Base-by-base conservation (phyloP, 2,329 filamentous ascomycete genomes). In the Cladosporium sphaerospermum region DNA sequence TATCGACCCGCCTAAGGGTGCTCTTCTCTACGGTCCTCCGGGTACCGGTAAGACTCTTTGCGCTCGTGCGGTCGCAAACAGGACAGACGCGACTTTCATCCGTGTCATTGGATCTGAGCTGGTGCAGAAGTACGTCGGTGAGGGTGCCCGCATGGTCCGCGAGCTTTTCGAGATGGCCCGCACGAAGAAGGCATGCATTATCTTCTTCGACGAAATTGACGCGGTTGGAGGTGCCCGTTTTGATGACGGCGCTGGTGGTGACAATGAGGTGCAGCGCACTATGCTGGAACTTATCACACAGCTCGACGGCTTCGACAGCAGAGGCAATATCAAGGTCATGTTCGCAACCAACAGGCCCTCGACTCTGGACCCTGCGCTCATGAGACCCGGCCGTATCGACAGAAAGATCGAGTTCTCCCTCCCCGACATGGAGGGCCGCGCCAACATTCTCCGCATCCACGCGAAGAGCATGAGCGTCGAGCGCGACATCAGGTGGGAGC, bases 381-480 rank as follows among this genome's bases (percentile, higher is more conserved):
- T 97, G 90, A 82, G 92, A 75, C 92, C 92, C 9, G 92, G 92
- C 32, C 91, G 92, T 80, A 97, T 97, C 66, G 92, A 97, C 72
- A 83, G 93, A 66, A 99, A 99, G 81, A 99, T 99, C 64, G 93
- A 99, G 73, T 99, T 99, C 77, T 92, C 90, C 1, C 81, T 99
- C 19, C 93, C 93, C 19, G 93, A 99, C 71, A 89, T 97, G 63
- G 93, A 99, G 72, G 93, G 93, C 48, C 86, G 93, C 61, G 93
- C 93, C 67, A 97, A 96, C 75, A 97, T 99, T 67, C 82, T 99
- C 42, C 88, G 93, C 47, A 99, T 99, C 65, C 93, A 97, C 76
- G 93, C 93, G 65, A 99, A 97, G 86, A 95, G 89, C 70, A 99
- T 99, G 93, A 96, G 90, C 14, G 93, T 99, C 36, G 93, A 99